Evolutionary conservation across 2,329 filamentous ascomycete species (phyloP), one percentile per base, ranked within the genome.

Genomic region (Hypoxylon sp.): DNA sequence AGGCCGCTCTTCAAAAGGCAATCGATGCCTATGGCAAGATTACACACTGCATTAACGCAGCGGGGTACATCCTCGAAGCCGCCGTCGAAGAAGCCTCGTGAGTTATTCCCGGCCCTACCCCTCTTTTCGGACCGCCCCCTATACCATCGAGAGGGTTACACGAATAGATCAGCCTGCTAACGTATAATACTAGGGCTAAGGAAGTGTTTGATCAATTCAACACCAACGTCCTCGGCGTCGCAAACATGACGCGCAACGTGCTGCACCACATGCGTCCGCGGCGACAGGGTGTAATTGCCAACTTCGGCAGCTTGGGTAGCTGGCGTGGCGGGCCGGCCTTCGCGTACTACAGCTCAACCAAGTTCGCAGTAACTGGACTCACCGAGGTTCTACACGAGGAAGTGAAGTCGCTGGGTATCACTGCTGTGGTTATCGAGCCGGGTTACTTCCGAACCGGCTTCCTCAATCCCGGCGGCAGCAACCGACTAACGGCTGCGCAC

Each of bases 401-500:
- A 60, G 71, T 80, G 6, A 73, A 71, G 65, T 17, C 78, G 2
- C 80, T 81, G 27, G 79, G 81, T 0, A 77, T 85, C 64, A 77
- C 84, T 53, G 78, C 77, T 69, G 78, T 78, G 0, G 73, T 80
- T 1, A 76, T 88, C 2, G 85, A 87, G 65, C 85, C 86, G 0
- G 86, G 86, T 0, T 84, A 85, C 63, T 88, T 88, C 73, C 82
- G 86, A 2, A 88, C 85, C 0, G 77, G 74, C 0, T 84, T 88
- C 54, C 79, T 88, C 6, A 80, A 82, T 58, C 67, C 75, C 0
- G 80, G 77, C 0, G 76, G 74, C 1, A 74, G 69, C 48, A 76
- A 76, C 63, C 70, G 74, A 10, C 56, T 74, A 7, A 1, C 71
- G 0, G 60, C 69, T 0, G 73, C 75, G 0, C 65, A 76, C 51